Evolutionary conservation across 1,284 basidiomycete genomes (phyloP).

Genomic region (Ganoderma leucocontextum): DNA sequence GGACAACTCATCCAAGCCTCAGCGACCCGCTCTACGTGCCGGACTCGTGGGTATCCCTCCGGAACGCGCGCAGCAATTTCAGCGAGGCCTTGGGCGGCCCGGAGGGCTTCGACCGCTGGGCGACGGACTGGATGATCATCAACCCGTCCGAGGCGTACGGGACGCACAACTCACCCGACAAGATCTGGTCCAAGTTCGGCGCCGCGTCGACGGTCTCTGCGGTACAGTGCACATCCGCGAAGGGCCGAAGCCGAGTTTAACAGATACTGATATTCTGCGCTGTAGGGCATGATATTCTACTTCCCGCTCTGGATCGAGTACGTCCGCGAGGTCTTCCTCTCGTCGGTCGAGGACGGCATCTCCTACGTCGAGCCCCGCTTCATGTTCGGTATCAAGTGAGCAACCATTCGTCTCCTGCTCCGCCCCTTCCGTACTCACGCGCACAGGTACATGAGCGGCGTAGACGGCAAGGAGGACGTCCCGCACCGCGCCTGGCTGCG

Average conservation of each 20-base stretch:
- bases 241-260: neutral
- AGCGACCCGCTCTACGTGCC: slow-evolving; percentile 54
- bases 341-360: slow-evolving; percentile 76
- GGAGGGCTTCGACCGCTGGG: slow-evolving; percentile 73
- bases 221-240: neutral
- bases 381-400: slow-evolving; percentile 68
- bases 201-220: slow-evolving; percentile 61
- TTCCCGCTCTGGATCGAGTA: slow-evolving; percentile 66
- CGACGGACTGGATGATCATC: slow-evolving; percentile 64
- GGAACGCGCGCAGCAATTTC: slow-evolving; percentile 62
- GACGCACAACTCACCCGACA: slow-evolving; percentile 71
- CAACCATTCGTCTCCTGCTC: neutral
- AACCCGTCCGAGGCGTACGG: slow-evolving; percentile 74
- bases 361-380: slow-evolving; percentile 77
- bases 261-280: neutral
- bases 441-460: slow-evolving; percentile 55
- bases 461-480: slow-evolving; percentile 63
- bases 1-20: slow-evolving; percentile 46
- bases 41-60: slow-evolving; percentile 61
- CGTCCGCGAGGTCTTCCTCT: slow-evolving; percentile 66
- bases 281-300: slow-evolving; percentile 61
- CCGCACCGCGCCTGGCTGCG: slow-evolving; percentile 68
- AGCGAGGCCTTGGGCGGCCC: slow-evolving; percentile 59
- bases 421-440: neutral
- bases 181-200: slow-evolving; percentile 79